Evolutionary conservation across 2,329 filamentous ascomycete genomes (phyloP).

Genomic region (Neospermospora avenae): DNA sequence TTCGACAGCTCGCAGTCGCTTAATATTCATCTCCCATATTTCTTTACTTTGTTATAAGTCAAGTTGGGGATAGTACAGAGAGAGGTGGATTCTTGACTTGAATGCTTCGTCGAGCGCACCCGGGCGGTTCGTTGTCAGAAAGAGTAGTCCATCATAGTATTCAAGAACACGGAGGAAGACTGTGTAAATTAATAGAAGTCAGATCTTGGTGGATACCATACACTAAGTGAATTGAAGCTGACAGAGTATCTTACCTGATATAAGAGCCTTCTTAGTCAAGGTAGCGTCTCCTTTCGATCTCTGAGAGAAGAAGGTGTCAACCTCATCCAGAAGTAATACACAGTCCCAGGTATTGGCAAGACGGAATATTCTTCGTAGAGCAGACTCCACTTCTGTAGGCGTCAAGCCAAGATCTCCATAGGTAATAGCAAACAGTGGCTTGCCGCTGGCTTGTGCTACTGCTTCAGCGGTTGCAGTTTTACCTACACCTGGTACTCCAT

Average conservation of each 20-base stretch:
- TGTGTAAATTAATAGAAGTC: background rate
- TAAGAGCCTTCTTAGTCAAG: constrained; percentile 39
- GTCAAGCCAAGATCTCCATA: constrained; percentile 69
- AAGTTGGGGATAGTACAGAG: constrained; percentile 20
- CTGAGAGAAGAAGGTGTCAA: constrained; percentile 49
- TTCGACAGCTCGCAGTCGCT: constrained; percentile 5
- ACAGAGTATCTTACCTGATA: constrained; percentile 19
- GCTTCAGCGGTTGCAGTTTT: constrained; percentile 53
- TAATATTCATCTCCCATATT: constrained; percentile 15
- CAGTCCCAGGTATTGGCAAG: constrained; percentile 71
- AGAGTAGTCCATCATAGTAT: background rate
- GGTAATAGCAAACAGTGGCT: constrained; percentile 48
- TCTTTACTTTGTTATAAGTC: constrained; percentile 21
- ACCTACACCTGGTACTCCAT: constrained; percentile 47
- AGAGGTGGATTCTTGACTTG: constrained; percentile 30
- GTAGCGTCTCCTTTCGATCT: constrained; percentile 24
- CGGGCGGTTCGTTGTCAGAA: background rate
- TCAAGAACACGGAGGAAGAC: background rate
- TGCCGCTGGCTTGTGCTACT: constrained; percentile 48
- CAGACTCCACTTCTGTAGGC: constrained; percentile 61
- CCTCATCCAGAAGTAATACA: constrained; percentile 68
- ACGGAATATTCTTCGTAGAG: constrained; percentile 65
- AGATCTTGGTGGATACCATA: too few species aligned
- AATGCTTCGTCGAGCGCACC: background rate
- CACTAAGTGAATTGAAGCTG: background rate